Conservation (phyloP, 164 flowering plant genomes). For the Taxillus chinensis region DNA sequence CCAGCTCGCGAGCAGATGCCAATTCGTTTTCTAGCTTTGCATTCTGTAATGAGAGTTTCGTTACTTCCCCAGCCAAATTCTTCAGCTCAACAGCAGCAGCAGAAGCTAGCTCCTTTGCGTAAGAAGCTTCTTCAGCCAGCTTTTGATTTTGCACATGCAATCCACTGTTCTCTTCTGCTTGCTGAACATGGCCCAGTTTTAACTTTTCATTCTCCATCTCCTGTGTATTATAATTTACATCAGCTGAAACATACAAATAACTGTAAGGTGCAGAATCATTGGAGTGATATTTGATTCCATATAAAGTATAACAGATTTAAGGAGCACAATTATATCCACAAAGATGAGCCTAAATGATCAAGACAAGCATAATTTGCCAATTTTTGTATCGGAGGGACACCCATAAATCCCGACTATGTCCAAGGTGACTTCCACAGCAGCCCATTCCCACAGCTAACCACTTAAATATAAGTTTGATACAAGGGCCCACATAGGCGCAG, state of each 20-base stretch:
- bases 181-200: conserved; percentile 60
- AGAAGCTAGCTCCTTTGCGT: conserved; percentile 97
- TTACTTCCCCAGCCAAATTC: conserved; percentile 87
- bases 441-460: too few species aligned
- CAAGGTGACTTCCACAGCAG: too few species aligned
- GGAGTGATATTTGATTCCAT: too few species aligned
- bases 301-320: too few species aligned
- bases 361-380: too few species aligned
- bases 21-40: conserved; percentile 76
- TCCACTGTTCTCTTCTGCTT: conserved; percentile 78
- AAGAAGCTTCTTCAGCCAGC: conserved; percentile 91
- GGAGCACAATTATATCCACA: too few species aligned
- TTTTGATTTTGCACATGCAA: conserved; percentile 82
- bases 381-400: too few species aligned
- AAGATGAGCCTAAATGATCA: too few species aligned
- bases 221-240: conserved; percentile 23
- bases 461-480: too few species aligned
- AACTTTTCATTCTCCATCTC: conserved; percentile 79
- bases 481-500: too few species aligned
- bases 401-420: too few species aligned
- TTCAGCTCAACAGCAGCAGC: conserved; percentile 99
- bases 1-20: conserved; percentile 52
- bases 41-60: conserved; percentile 80
- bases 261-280: background rate
- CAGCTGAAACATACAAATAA: background rate